Evolutionary conservation across 148 eudicot genomes (phyloP), one percentile per base, ranked within the genome.

Genomic region (Polygonum aviculare): DNA sequence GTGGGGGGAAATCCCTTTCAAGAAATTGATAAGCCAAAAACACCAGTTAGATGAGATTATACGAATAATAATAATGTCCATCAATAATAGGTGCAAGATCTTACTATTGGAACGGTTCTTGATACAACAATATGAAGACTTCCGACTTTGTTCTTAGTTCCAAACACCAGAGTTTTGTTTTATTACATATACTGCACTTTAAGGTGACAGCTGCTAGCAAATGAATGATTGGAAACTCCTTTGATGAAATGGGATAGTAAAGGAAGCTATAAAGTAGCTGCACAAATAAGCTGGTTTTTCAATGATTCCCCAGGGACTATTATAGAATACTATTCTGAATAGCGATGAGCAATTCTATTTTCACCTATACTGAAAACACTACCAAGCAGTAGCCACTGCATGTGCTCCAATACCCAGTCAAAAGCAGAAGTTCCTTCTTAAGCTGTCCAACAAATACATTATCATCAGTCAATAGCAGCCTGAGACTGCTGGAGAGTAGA

Each of bases 311-410:
- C 44, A 16, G 2, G 7, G 21, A 26, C 31, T 26, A 26, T 26
- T 26, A 26, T 26, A 26, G 31, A 26, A 26, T 26, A 26, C 31
- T 26, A 1, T 26, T 26, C 31, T 26, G 31, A 26, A 26, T 26
- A 67, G 36, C 21, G 41, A 33, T 12, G 36, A 5, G 1, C 44
- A 67, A 38, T 51, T 18, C 18, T 59, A 55, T 57, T 69, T 31
- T 75, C 82, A 92, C 98, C 96, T 95, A 89, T 59, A 87, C 74
- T 79, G 97, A 95, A 12, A 95, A 87, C 57, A 76, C 79, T 26
- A 92, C 22, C 63, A 95, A 86, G 80, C 98, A 95, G 81, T 95
- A 95, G 65, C 89, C 94, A 75, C 84, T 89, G 80, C 98, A 92
- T 77, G 87, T 91, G 96, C 85, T 89, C 98, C 98, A 36, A 92